These are phyloP conservation scores for Puccinia hordei DNA, from an alignment of 1,284 basidiomycete genomes.

Conservation along the genomic window DNA sequence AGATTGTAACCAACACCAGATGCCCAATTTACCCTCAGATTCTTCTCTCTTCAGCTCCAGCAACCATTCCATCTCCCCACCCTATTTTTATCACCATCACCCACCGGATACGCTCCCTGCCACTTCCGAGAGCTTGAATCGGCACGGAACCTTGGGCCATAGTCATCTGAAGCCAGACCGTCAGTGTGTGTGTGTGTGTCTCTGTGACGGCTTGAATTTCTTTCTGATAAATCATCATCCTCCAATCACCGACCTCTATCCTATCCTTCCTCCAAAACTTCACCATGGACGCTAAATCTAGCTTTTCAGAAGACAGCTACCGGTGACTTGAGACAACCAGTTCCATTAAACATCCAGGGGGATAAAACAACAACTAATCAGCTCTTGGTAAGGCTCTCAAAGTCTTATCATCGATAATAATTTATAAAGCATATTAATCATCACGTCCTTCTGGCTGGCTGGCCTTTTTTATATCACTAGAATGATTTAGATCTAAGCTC, in stretches of 20 bases:
- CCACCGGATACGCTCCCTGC: neutral
- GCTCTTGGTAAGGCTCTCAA: neutral
- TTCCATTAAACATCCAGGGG: too few relatives aligned
- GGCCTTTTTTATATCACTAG: too few relatives aligned
- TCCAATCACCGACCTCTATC: neutral
- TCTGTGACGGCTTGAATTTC: neutral
- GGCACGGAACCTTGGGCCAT: neutral
- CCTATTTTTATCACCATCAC: neutral
- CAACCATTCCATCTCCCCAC: neutral
- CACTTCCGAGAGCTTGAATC: neutral
- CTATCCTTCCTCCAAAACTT: too few relatives aligned
- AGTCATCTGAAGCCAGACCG: neutral
- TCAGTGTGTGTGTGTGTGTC: constrained; percentile 1
- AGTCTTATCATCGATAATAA: too few relatives aligned
- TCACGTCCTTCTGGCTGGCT: too few relatives aligned
- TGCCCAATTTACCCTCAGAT: constrained; percentile 9
- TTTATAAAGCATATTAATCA: neutral
- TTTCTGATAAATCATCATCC: too few relatives aligned
- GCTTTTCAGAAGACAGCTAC: neutral
- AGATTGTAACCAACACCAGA: too few relatives aligned
- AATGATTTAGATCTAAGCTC: neutral
- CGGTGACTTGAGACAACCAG: neutral
- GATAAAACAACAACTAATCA: too few relatives aligned
- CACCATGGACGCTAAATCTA: neutral
- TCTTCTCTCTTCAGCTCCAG: neutral